phyloP scores from a whole-genome alignment of 306 rosid genomes.

The Trifolium pratense region DNA sequence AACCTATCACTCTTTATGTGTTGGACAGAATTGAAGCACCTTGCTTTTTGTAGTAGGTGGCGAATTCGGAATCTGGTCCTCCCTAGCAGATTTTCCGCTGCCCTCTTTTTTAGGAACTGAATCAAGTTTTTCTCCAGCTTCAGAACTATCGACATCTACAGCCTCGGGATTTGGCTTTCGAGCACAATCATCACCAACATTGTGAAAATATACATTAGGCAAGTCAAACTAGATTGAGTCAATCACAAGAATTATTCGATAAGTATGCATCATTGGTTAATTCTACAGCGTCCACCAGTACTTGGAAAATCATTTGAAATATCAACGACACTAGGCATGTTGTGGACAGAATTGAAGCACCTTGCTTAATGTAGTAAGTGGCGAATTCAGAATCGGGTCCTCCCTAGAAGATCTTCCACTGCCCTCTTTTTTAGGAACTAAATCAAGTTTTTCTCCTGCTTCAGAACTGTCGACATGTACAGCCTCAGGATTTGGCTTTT shows the following conservation, averaged over 20 bases:
- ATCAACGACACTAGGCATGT: not conserved
- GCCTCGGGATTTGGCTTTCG: not conserved
- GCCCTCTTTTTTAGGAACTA: not conserved
- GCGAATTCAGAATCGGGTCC: conserved; percentile 47
- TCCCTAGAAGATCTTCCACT: conserved; percentile 33
- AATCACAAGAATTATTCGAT: not conserved
- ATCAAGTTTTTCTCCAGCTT: too few relatives aligned
- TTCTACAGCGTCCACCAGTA: not conserved
- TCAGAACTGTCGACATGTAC: conserved; percentile 2
- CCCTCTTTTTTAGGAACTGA: conserved; percentile 1
- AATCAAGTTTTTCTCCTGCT: not conserved
- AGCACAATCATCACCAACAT: not conserved
- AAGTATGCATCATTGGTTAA: not conserved
- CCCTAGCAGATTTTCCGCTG: conserved; percentile 20
- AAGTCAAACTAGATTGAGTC: not conserved
- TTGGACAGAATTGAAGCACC: conserved; percentile 38
- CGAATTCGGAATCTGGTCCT: conserved; percentile 49
- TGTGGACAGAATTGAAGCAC: conserved; percentile 23
- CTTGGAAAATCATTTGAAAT: not conserved
- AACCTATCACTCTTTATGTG: not conserved
- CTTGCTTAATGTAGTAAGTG: conserved; percentile 56
- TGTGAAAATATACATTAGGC: conserved; percentile 16
- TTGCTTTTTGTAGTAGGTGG: conserved; percentile 55
- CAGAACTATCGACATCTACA: not conserved
- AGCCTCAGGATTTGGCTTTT: not conserved